Base-by-base conservation (phyloP, 805 yeast genomes). In the Tetrapisispora arboricola region DNA sequence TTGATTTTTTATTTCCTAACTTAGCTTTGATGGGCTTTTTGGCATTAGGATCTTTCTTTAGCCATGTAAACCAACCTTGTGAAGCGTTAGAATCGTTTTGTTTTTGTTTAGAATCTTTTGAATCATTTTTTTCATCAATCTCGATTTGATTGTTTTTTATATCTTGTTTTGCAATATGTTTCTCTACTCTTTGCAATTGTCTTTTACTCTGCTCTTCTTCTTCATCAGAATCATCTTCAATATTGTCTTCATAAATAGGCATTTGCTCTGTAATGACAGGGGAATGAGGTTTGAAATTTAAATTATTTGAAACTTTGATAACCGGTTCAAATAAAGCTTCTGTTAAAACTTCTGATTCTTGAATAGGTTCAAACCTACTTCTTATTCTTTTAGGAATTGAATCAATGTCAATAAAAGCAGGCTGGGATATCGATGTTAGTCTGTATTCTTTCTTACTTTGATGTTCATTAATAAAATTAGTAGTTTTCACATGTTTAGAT, bases 11-110 rank as follows among this genome's bases (percentile, higher is more conserved):
- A 33, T 39, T 29, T 7, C 97, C 98, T 41, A 92, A 64, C 49
- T 92, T 86, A 30, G 96, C 97, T 47, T 76, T 75, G 46, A 79
- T 72, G 0, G 87, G 82, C 54, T 84, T 84, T 28, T 85, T 85
- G 38, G 75, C 84, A 36, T 75, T 79, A 20, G 75, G 73, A 33
- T 70, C 71, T 68, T 71, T 67, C 61, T 52, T 66, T 44, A 82
- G 61, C 84, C 94, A 83, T 8, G 80, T 71, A 44, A 75, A 64
- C 80, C 80, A 72, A 13, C 73, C 54, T 36, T 50, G 32, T 33
- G 52, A 40, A 18, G 46, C 42, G 9, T 33, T 39, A 7, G 24
- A 12, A 32, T 24, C 19, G 7, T 32, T 32, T 25, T 6, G 3
- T 26, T 26, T 20, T 8, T 28, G 13, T 4, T 18, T 9, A 7